Evolutionary conservation across 768 basidiomycete species (phyloP).

Genomic region (Mycena haematopus): DNA sequence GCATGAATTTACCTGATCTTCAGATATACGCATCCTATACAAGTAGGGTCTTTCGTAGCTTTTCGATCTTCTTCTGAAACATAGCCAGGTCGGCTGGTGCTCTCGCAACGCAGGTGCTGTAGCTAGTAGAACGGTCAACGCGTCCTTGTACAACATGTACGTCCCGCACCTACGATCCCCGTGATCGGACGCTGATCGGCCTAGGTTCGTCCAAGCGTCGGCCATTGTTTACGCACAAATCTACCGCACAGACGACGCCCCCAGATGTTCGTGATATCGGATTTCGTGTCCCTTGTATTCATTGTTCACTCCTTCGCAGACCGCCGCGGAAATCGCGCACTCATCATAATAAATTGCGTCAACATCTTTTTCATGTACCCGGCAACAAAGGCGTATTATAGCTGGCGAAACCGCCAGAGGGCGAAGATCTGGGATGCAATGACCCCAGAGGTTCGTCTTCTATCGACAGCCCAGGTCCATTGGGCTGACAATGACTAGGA

Average conservation of each 20-base stretch:
- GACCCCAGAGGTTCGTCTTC: slow-evolving; percentile 49
- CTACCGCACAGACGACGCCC: slow-evolving; percentile 63
- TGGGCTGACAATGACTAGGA: slow-evolving; percentile 43
- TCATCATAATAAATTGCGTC: slow-evolving; percentile 59
- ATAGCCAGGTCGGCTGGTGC: slow-evolving; percentile 55
- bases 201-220: slow-evolving; percentile 51
- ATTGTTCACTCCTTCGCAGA: slow-evolving; percentile 42
- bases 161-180: slow-evolving; percentile 4
- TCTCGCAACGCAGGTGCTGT: slow-evolving; percentile 67
- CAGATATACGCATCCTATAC: slow-evolving; percentile 57
- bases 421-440: slow-evolving; percentile 63
- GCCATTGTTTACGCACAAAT: slow-evolving; percentile 58
- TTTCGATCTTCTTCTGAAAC: background rate
- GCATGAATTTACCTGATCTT: slow-evolving; percentile 21
- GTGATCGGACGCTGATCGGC: background rate
- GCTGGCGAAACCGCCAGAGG: slow-evolving; percentile 63
- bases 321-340: slow-evolving; percentile 59
- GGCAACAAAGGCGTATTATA: slow-evolving; percentile 58
- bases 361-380: slow-evolving; percentile 61
- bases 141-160: slow-evolving; percentile 64
- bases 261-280: slow-evolving; percentile 48
- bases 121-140: slow-evolving; percentile 64
- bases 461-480: background rate
- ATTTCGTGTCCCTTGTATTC: background rate
- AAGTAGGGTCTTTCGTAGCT: slow-evolving; percentile 33